Evolutionary conservation across 1,139 yeast species (phyloP), one percentile per base, ranked within the genome.

Genomic region (Hansenula sp.): DNA sequence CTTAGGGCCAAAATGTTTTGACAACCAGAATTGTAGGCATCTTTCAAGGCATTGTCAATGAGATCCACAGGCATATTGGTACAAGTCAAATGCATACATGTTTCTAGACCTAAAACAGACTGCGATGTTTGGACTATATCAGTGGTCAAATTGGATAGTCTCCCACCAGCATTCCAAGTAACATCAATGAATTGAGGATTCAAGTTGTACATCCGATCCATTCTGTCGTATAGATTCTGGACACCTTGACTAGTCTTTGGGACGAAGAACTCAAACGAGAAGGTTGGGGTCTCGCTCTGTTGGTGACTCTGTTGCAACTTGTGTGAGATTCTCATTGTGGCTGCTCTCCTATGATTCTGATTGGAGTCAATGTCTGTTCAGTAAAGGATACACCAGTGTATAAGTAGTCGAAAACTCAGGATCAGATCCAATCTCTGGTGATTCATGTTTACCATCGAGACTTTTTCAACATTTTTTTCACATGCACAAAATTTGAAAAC

Each of bases 81-180:
- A 63, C 99, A 93, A 2, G 99, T 93, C 65, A 93, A 74, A 63
- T 93, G 99, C 97, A 93, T 91, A 64, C 99, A 94, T 0, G 99
- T 93, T 60, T 93, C 98, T 51, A 93, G 72, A 9, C 98, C 98
- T 47, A 90, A 73, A n/a, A 90, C 89, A 3, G 93, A 83, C 58
- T 91, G 96, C 0, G 97, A 81, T 2, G 96, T 90, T 54, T 89
- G 79, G 5, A 93, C 96, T 79, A 93, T 85, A 57, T 91, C 98
- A 44, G 88, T 84, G 36, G 97, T 86, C 55, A 88, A 70, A 41
- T 79, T 79, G 7, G 95, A 83, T 41, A 86, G 70, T 47, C 91
- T 74, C 9, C 98, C 98, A 36, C 99, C 99, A 2, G 99, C 99
- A 59, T 91, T 91, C 99, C 99, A 93, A 1, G 99, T 93, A 51